Evolutionary conservation across 2,329 filamentous ascomycete species (phyloP).

Genomic region (Thielaviopsis euricoi): DNA sequence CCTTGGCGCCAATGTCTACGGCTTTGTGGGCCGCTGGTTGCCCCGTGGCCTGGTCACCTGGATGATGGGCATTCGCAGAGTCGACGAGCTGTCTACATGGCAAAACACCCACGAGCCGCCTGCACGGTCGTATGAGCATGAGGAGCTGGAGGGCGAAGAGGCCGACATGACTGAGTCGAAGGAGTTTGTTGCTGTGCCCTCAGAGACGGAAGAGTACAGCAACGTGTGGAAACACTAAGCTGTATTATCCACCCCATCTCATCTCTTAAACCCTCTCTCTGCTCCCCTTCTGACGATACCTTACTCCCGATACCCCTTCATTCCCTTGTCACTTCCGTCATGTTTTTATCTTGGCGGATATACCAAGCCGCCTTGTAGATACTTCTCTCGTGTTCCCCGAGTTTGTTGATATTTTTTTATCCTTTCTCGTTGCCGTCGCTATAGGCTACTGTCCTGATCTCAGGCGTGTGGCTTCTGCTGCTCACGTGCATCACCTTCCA

Average conservation of each 20-base stretch:
- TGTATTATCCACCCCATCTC: background rate
- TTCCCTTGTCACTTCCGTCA: background rate
- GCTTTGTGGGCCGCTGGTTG: conserved; percentile 66
- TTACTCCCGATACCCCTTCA: background rate
- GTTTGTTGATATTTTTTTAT: background rate
- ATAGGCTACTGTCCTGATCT: background rate
- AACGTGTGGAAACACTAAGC: conserved; percentile 22
- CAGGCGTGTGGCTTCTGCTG: background rate
- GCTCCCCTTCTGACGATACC: too few species aligned
- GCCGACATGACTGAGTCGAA: conserved; percentile 17
- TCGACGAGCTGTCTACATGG: conserved; percentile 40
- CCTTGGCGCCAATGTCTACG: conserved; percentile 69
- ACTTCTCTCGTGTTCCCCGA: background rate
- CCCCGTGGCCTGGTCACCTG: conserved; percentile 67
- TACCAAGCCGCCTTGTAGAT: background rate
- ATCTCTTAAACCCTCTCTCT: too few species aligned
- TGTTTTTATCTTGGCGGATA: background rate
- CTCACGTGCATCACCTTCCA: background rate
- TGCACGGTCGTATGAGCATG: background rate
- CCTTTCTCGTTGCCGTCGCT: background rate
- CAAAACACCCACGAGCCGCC: conserved; percentile 21
- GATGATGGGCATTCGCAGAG: conserved; percentile 71
- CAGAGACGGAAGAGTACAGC: conserved; percentile 16
- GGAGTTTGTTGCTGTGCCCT: conserved; percentile 36
- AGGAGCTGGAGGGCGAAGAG: conserved; percentile 19